phyloP scores from a whole-genome alignment of 805 yeast species.

The Ogataea minuta region DNA sequence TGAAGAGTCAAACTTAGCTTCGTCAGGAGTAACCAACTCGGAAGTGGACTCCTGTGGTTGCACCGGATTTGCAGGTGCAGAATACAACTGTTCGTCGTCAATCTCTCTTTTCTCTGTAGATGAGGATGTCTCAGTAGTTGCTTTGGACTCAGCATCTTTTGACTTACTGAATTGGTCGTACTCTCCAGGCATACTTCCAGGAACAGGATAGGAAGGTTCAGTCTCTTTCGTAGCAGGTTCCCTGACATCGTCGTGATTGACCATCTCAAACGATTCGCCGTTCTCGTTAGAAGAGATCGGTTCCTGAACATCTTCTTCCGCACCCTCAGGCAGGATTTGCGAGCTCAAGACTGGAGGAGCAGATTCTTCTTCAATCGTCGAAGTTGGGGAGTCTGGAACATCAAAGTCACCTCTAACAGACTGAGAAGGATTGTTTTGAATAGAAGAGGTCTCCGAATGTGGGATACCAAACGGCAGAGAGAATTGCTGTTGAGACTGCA shows the following conservation, averaged over 20 bases:
- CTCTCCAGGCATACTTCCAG: constrained; percentile 19
- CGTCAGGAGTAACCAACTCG: constrained; percentile 1
- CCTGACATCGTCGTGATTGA: constrained; percentile 44
- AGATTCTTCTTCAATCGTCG: constrained; percentile 33
- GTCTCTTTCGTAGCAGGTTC: constrained; percentile 4
- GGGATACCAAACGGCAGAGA: constrained; percentile 53
- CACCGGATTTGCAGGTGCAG: constrained; percentile 13
- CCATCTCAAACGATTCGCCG: constrained; percentile 54
- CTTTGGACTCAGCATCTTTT: constrained; percentile 3
- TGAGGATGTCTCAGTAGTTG: constrained; percentile 5
- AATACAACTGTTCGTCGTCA: constrained; percentile 14
- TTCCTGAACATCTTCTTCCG: constrained; percentile 16
- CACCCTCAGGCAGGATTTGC: constrained; percentile 31
- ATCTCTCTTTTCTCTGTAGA: constrained; percentile 4
- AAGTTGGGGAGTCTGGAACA: constrained; percentile 38
- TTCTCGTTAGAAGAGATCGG: constrained; percentile 20
- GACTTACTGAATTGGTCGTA: constrained; percentile 9
- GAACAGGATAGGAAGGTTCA: constrained; percentile 8
- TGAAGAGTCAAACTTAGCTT: neutral
- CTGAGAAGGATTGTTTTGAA: constrained; percentile 87
- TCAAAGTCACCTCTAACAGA: constrained; percentile 80
- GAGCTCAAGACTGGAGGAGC: constrained; percentile 31
- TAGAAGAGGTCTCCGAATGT: constrained; percentile 83
- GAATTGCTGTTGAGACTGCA: constrained; percentile 26
- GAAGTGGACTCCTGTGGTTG: neutral